A percentile compares a stretch with the other conserved stretches of the same genome.
Evolutionary conservation across 306 rosid genomes (phyloP).

Genomic region (Sindora glabra): DNA sequence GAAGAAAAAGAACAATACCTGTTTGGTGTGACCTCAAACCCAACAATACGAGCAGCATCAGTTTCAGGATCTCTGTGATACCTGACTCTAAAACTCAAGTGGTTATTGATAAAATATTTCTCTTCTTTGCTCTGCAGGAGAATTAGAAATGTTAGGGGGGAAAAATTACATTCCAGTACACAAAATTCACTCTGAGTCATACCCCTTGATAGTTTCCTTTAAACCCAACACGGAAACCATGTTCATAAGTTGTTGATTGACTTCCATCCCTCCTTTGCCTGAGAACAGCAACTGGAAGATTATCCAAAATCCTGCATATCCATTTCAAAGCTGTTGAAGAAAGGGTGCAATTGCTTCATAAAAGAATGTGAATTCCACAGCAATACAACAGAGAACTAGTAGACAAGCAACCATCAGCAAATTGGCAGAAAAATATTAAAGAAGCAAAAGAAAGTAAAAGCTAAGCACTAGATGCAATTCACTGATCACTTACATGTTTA

Average conservation of each 20-base stretch:
- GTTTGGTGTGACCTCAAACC: constrained; percentile 95
- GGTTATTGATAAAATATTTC: constrained; percentile 90
- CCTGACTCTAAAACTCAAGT: constrained; percentile 97
- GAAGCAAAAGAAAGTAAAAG: constrained; percentile 9
- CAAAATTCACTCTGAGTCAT: constrained; percentile 27
- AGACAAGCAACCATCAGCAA: neutral
- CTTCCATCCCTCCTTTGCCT: constrained; percentile 88
- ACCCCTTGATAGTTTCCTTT: constrained; percentile 98
- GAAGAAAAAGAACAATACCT: constrained; percentile 52
- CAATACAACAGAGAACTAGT: constrained; percentile 2
- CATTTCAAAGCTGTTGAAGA: constrained; percentile 11
- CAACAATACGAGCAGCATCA: constrained; percentile 88
- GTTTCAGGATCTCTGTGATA: constrained; percentile 91
- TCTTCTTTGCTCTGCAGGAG: constrained; percentile 83
- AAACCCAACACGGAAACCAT: constrained; percentile 93
- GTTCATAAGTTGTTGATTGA: constrained; percentile 87
- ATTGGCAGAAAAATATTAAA: neutral
- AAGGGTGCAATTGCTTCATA: neutral
- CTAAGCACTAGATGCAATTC: constrained; percentile 5
- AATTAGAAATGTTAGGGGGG: constrained; percentile 16
- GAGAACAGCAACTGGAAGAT: constrained; percentile 96
- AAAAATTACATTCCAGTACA: neutral
- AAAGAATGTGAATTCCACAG: neutral
- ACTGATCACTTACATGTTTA: constrained; percentile 66
- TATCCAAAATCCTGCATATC: constrained; percentile 84